Evolutionary conservation across 495 filamentous ascomycete species (phyloP).

Genomic region (Aspergillus sclerotioniger): DNA sequence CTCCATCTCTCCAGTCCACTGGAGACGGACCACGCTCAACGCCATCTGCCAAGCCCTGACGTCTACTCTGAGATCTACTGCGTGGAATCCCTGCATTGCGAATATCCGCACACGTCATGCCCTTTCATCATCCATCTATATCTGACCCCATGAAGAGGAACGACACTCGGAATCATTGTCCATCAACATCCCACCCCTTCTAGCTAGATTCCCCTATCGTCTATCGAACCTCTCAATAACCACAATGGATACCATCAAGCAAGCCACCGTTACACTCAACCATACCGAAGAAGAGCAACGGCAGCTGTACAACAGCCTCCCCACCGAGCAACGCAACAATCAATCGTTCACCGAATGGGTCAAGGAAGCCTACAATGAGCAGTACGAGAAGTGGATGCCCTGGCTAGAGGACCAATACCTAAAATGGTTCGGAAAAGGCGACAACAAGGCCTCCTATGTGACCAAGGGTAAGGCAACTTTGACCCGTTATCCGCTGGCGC

Average conservation of each 20-base stretch:
- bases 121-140: no score
- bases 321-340: constrained; percentile 17
- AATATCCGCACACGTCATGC: no score
- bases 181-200: no score
- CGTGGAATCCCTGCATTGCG: no score
- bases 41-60: no score
- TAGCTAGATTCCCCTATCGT: no score
- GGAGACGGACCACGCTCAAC: no score
- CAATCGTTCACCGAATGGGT: constrained; percentile 51
- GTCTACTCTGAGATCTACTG: no score
- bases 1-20: no score
- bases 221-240: no score
- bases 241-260: constrained; percentile 10
- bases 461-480: constrained; percentile 49
- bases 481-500: constrained; percentile 1
- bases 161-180: no score
- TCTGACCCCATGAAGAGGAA: no score
- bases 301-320: constrained; percentile 17
- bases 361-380: constrained; percentile 57
- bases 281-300: constrained; percentile 22
- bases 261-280: constrained; percentile 5
- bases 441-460: constrained; percentile 68
- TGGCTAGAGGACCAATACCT: constrained; percentile 74
- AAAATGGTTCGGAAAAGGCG: constrained; percentile 62
- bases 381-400: constrained; percentile 72